Base-by-base conservation (phyloP, 2,329 filamentous ascomycete genomes). In the Nigrospora osmanthi region DNA sequence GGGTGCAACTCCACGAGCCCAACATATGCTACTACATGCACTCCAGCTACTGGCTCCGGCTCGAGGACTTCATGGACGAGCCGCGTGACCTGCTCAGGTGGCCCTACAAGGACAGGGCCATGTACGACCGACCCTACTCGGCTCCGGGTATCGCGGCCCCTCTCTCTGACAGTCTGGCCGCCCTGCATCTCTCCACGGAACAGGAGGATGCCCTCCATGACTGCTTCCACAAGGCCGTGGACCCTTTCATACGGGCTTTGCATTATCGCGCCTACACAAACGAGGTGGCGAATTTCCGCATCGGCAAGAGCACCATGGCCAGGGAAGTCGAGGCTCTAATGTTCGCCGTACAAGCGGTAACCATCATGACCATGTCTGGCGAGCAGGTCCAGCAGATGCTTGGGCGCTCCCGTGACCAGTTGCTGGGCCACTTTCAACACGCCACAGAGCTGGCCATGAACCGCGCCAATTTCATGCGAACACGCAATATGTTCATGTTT, bases 11-110 rank as follows among this genome's bases (percentile, higher is more conserved):
- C 16, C 35, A 32, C 11, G 43, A 44, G 17, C 43, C 43, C 14
- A 39, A 39, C 16, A 35, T 35, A n/a, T 39, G 36, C 16, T 44
- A 44, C 37, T 44, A 44, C 31, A 44, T 44, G 43, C 43, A 44
- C 34, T 37, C 43, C 15, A 35, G 33, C n/a, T 40, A 35, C 37
- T 44, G 43, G 43, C 32, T 44, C 15, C 33, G 40, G 23, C 30
- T 40, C 15, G 32, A 40, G 19, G 43, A 44, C 13, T 39, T 39
- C 30, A 17, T 39, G 36, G 43, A 44, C 15, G 43, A 44, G 19
- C 43, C 43, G 19, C 36, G 43, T 6, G 43, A 44, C 36, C 19
- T 44, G 31, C 43, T 44, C 30, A 33, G 43, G 31, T 35, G 31
- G 35, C 43, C 43, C 13, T 38, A 38, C 31, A 37, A 35, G 16